These are phyloP conservation scores for Trichosanthes truncata DNA, from an alignment of 306 rosid genomes.

Conservation along the genomic window DNA sequence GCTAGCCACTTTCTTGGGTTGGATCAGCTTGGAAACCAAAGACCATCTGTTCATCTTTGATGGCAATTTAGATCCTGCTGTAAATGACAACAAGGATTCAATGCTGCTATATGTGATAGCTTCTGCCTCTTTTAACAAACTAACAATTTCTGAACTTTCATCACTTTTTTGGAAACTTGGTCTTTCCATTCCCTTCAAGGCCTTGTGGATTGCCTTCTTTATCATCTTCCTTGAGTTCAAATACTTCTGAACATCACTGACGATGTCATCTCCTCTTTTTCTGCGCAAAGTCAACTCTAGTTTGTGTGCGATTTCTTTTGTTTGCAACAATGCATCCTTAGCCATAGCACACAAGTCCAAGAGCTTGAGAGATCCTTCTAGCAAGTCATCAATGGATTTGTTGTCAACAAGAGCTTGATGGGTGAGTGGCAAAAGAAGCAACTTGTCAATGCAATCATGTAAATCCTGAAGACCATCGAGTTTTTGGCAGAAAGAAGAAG, in stretches of 20 bases:
- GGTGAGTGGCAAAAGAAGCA: slow-evolving; percentile 15
- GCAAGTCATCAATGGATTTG: slow-evolving; percentile 1
- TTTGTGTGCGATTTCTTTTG: slow-evolving; percentile 12
- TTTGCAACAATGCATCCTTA: slow-evolving; percentile 14
- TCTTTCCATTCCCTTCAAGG: slow-evolving; percentile 14
- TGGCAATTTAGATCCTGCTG: slow-evolving; percentile 5
- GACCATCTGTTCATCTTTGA: slow-evolving; percentile 12
- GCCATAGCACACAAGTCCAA: slow-evolving; percentile 15
- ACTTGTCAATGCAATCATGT: slow-evolving; percentile 13
- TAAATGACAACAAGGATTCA: slow-evolving; percentile 10
- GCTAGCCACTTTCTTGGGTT: slow-evolving; percentile 14
- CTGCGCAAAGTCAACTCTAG: slow-evolving; percentile 8
- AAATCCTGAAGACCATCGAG: slow-evolving; percentile 19
- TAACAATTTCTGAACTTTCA: background rate
- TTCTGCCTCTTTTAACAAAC: slow-evolving; percentile 7
- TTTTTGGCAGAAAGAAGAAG: slow-evolving; percentile 12
- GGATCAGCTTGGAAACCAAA: slow-evolving; percentile 14
- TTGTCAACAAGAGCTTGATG: slow-evolving; percentile 7
- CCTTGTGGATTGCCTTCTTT: slow-evolving; percentile 15
- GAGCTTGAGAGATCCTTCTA: slow-evolving; percentile 19
- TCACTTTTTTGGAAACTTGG: background rate
- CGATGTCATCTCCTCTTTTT: slow-evolving; percentile 10
- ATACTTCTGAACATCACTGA: slow-evolving; percentile 4
- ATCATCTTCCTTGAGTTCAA: slow-evolving; percentile 11
- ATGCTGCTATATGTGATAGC: background rate